phyloP scores from a whole-genome alignment of 257 asterid species.

The Marsdenia floribunda region DNA sequence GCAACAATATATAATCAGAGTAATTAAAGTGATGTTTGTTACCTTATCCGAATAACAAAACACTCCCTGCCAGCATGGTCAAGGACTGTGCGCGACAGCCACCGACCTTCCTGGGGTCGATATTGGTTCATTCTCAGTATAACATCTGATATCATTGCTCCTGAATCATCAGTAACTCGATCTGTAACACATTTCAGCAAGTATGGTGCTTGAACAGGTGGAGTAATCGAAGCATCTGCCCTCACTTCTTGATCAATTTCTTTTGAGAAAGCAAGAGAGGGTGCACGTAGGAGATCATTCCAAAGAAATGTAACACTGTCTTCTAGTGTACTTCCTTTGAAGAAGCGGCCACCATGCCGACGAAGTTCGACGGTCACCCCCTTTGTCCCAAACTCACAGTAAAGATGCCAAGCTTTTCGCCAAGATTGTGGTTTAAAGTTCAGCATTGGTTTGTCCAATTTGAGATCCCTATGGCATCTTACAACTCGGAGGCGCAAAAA shows the following conservation, averaged over 20 bases:
- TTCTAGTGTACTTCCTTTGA: slow-evolving; percentile 47
- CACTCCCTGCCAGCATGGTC: slow-evolving; percentile 94
- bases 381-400: slow-evolving; percentile 84
- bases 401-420: slow-evolving; percentile 67
- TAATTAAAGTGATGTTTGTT: slow-evolving; percentile 1
- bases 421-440: slow-evolving; percentile 47
- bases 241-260: slow-evolving; percentile 40
- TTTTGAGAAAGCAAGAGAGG: slow-evolving; percentile 53
- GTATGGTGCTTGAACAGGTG: slow-evolving; percentile 85
- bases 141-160: slow-evolving; percentile 91
- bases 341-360: slow-evolving; percentile 47
- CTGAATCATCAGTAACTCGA: slow-evolving; percentile 85
- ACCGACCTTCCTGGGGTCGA: slow-evolving; percentile 87
- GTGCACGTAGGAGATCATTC: slow-evolving; percentile 80
- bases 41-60: slow-evolving; percentile 84
- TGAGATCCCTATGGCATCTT: slow-evolving; percentile 72
- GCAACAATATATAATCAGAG: background rate
- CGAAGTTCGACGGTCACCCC: slow-evolving; percentile 68
- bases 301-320: slow-evolving; percentile 50
- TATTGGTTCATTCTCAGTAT: slow-evolving; percentile 72
- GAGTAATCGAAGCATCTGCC: slow-evolving; percentile 66
- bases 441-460: slow-evolving; percentile 47
- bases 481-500: slow-evolving; percentile 59
- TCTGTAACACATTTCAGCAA: slow-evolving; percentile 86
- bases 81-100: slow-evolving; percentile 84